A percentile compares a stretch with the other conserved stretches of the same genome.
Evolutionary conservation across 306 rosid species (phyloP).

Genomic region (Crataegus laevigata): DNA sequence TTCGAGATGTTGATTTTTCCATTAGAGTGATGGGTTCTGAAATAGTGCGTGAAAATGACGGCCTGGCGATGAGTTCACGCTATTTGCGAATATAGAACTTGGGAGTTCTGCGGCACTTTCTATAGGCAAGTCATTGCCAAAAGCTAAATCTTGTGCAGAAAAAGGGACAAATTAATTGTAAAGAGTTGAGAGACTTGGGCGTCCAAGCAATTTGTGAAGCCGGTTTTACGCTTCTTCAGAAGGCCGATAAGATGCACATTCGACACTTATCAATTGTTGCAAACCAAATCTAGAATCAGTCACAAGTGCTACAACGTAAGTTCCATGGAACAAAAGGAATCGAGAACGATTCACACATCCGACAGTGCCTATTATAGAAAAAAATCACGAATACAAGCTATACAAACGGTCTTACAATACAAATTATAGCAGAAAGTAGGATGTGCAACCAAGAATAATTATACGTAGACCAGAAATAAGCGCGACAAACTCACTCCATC

Average conservation of each 20-base stretch:
- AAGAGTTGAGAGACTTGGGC: slow-evolving; percentile 41
- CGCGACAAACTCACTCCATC: slow-evolving; percentile 2
- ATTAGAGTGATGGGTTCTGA: slow-evolving; percentile 65
- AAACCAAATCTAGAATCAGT: not conserved
- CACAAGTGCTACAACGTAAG: slow-evolving; percentile 2
- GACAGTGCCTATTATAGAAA: slow-evolving; percentile 1
- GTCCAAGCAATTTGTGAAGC: slow-evolving; percentile 47
- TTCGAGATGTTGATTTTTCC: slow-evolving; percentile 84
- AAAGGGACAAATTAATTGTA: slow-evolving; percentile 53
- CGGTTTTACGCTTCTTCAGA: not conserved
- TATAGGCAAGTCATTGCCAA: slow-evolving; percentile 59
- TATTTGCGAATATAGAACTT: not conserved
- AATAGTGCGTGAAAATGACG: slow-evolving; percentile 59
- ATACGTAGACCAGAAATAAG: not conserved
- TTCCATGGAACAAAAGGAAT: slow-evolving; percentile 1
- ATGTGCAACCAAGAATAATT: slow-evolving; percentile 24
- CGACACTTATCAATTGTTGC: not conserved
- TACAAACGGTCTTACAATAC: slow-evolving; percentile 34
- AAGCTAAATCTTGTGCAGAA: slow-evolving; percentile 55
- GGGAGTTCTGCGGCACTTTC: slow-evolving; percentile 27
- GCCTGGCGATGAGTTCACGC: slow-evolving; percentile 86
- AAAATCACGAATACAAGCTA: slow-evolving; percentile 29
- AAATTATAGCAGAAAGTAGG: slow-evolving; percentile 13
- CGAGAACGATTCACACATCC: slow-evolving; percentile 11
- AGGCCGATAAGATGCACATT: not conserved